Conservation (phyloP, 2,329 filamentous ascomycete genomes). For the Ambrosiella beaveri region DNA sequence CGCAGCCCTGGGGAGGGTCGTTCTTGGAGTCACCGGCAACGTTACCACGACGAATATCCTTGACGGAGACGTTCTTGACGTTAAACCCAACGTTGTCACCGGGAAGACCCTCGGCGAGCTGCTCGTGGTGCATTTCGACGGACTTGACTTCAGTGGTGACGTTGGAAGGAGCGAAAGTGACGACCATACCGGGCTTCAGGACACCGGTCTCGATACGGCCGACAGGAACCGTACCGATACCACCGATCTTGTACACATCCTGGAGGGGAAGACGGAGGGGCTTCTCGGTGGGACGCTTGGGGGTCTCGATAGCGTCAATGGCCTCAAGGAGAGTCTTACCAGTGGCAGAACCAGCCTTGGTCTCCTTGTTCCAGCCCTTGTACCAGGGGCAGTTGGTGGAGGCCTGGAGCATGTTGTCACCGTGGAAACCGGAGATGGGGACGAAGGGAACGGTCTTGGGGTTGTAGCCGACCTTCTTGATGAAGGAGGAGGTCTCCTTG, state of each 20-base stretch:
- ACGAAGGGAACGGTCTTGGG: slow-evolving; percentile 97
- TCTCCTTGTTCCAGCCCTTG: slow-evolving; percentile 99
- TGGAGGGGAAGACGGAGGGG: slow-evolving; percentile 99
- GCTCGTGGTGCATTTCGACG: slow-evolving; percentile 99
- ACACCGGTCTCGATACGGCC: slow-evolving; percentile 99
- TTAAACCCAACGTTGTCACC: slow-evolving; percentile 99
- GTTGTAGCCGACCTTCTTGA: slow-evolving; percentile 99
- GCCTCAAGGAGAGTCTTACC: slow-evolving; percentile 99
- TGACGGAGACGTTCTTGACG: slow-evolving; percentile 99
- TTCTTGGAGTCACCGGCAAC: slow-evolving; percentile 99
- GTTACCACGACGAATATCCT: slow-evolving; percentile 99
- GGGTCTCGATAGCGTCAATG: slow-evolving; percentile 89
- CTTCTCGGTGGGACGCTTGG: slow-evolving; percentile 92
- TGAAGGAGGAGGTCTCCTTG: slow-evolving; percentile 99
- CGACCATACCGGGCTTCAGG: slow-evolving; percentile 83
- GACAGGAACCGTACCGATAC: slow-evolving; percentile 99
- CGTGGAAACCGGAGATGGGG: slow-evolving; percentile 99
- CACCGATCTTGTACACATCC: slow-evolving; percentile 99
- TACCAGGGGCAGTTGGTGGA: slow-evolving; percentile 98
- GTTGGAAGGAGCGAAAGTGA: slow-evolving; percentile 95
- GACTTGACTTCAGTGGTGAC: slow-evolving; percentile 99
- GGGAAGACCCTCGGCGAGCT: slow-evolving; percentile 84
- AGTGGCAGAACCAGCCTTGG: slow-evolving; percentile 56
- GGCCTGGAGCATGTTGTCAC: slow-evolving; percentile 94
- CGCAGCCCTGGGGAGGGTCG: slow-evolving; percentile 77